Base-by-base conservation (phyloP, 257 asterid species). In the Solanum etuberosum region DNA sequence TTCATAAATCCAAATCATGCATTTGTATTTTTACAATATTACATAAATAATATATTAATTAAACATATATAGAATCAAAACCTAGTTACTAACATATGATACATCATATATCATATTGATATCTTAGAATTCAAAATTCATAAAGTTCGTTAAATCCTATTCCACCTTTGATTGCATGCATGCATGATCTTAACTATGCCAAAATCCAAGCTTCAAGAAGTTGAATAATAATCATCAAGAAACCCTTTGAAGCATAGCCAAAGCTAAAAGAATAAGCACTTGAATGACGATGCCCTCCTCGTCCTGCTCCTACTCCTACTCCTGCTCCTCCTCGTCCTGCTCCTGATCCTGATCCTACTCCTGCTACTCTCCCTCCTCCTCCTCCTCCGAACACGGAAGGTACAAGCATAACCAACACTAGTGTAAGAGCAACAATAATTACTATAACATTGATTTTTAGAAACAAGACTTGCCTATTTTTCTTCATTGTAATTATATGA, bases 301-400 rank as follows among this genome's bases (percentile, higher is more conserved):
- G 1, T 54, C 23, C 21, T 54, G 12, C 25, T 21, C 5, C 1
- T 57, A 5, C 12, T 21, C 27, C 12, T 57, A 10, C 43, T 32
- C 54, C 18, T 43, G 2, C 5, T 6, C 23, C 9, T 18, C n/a
- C 4, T 1, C 4, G 0, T 3, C 20, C 1, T 6, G 4, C 23
- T 6, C 7, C 3, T 5, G n/a, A n/a, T n/a, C n/a, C n/a, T n/a
- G n/a, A n/a, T n/a, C 63, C 10, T 54, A 1, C 1, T 20, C 20
- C 9, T 0, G 8, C 0, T 3, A 12, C 12, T 9, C 27, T 0
- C 4, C 67, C 67, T 57, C 65, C 10, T 9, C 67, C 67, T 59
- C 3, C 29, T 4, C 3, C 0, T 59, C 68, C 68, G 1, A 59
- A 23, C 31, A 23, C 68, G 29, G 29, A 59, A 23, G 68, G 68